Base-by-base conservation (phyloP, 371 early-diverging fungal species). In the Mortierella sp. region DNA sequence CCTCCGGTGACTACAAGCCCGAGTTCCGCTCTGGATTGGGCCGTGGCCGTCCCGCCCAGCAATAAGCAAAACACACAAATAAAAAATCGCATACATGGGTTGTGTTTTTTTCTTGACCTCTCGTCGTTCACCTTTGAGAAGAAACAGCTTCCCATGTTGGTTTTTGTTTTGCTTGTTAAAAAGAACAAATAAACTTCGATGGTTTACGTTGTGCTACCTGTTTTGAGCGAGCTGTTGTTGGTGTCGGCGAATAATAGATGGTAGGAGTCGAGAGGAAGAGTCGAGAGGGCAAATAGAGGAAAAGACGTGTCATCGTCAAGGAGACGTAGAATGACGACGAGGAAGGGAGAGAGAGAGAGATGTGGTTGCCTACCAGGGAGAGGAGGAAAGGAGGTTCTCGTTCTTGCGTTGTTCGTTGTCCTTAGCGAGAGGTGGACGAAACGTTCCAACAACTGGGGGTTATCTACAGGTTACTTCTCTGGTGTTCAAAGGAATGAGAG, bases 1-100 rank as follows among this genome's bases (percentile, higher is more conserved):
- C n/a, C 85, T 87, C 93, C 73, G 97, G 96, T 87, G 96, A 96
- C 91, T 98, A 95, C 94, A 94, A 95, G 91, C 98, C 98, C 81
- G 97, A 98, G 91, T 98, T 98, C 96, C 94, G 94, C 91, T 93
- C 94, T 91, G 93, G 95, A 88, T 90, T 93, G 88, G 95, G 95
- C 89, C 92, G 92, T 89, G 90, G 90, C 82, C 89, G 89, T 79
- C 83, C 86, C 54, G 74, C 86, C 77, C 82, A 79, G 75, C 79
- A 79, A 79, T 86, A 86, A 86, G 82, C 48, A 46, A 46, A 40
- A 46, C 48, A 46, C 13, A 6, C 77, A 77, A 78, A 70, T 70
- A 77, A 80, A 64, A 64, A 37, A 53, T 46, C 48, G 64, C 64
- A 64, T 69, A 73, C 73, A 13, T 81, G 73, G 72, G 73, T 51